These are phyloP conservation scores for Lecanicillium sp. DNA, from an alignment of 2,329 filamentous ascomycete genomes.

Conservation along the genomic window DNA sequence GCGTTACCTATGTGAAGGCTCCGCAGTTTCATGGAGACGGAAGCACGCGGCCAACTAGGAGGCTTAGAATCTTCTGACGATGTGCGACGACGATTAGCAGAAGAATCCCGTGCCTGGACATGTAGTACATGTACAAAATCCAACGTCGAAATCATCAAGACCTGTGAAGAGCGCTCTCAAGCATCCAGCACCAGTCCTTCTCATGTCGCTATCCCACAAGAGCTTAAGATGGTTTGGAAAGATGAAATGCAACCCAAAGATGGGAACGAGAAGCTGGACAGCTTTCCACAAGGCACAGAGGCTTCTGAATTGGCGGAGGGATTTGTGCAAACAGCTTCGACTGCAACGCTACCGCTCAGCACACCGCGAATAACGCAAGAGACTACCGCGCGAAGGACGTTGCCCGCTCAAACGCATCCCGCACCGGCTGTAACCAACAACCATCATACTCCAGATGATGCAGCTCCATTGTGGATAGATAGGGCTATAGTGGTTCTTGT, in stretches of 20 bases:
- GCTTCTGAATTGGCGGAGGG: conserved; percentile 46
- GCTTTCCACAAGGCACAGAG: conserved; percentile 33
- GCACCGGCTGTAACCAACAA: conserved; percentile 13
- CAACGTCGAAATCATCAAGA: conserved; percentile 68
- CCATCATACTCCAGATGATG: conserved; percentile 29
- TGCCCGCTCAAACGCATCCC: conserved; percentile 12
- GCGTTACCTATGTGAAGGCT: conserved; percentile 37
- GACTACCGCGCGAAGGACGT: conserved; percentile 17
- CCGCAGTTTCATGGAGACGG: conserved; percentile 88
- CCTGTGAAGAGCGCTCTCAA: conserved; percentile 54
- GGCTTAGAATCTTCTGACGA: conserved; percentile 71
- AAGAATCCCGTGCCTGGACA: conserved; percentile 56
- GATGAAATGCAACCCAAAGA: conserved; percentile 56
- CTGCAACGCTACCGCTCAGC: conserved; percentile 7
- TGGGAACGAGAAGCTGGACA: conserved; percentile 14
- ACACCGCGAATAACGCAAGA: not conserved
- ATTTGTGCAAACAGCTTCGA: conserved; percentile 46
- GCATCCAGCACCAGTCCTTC: conserved; percentile 24
- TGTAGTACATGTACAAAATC: conserved; percentile 65
- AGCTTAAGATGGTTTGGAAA: conserved; percentile 62
- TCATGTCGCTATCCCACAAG: conserved; percentile 47
- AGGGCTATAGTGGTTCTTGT: conserved; percentile 69
- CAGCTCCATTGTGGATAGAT: conserved; percentile 70
- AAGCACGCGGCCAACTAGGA: conserved; percentile 80
- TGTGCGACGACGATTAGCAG: conserved; percentile 63